Evolutionary conservation across 495 filamentous ascomycete genomes (phyloP).

Genomic region (Cercophora newfieldiana): DNA sequence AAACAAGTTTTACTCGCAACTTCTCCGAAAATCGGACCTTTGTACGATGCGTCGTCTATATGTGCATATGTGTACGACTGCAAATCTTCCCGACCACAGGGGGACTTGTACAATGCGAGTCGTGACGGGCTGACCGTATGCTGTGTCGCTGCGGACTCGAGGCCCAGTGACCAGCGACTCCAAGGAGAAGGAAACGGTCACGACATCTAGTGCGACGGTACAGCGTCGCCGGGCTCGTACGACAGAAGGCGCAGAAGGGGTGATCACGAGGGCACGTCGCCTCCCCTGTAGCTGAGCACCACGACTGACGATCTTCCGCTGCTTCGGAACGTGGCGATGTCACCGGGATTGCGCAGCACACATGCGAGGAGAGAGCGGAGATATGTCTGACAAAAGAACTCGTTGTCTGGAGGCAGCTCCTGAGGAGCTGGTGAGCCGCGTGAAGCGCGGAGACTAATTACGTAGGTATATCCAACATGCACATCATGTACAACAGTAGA

Average conservation of each 20-base stretch:
- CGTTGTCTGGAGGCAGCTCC: not conserved
- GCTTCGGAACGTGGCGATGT: not conserved
- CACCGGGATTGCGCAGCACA: not conserved
- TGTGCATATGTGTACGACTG: not conserved
- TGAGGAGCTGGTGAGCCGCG: not conserved
- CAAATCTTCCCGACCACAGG: not conserved
- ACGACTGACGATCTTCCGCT: not conserved
- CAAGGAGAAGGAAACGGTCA: not conserved
- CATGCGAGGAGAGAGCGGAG: not conserved
- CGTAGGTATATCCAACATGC: not conserved
- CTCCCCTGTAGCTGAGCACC: not conserved
- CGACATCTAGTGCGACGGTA: not conserved
- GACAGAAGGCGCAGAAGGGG: not conserved
- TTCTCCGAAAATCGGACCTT: not conserved
- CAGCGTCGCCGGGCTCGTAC: not conserved
- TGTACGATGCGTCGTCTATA: not conserved
- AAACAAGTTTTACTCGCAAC: not conserved
- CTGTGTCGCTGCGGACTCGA: not conserved
- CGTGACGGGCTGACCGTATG: not conserved
- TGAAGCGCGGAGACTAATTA: not conserved
- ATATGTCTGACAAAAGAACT: constrained; percentile 1
- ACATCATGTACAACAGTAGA: constrained; percentile 3
- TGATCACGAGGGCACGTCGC: not conserved
- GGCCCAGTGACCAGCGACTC: not conserved
- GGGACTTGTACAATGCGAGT: not conserved